Conservation (phyloP, 176 grass and related monocot genomes). For the Oropetium thomaeum region DNA sequence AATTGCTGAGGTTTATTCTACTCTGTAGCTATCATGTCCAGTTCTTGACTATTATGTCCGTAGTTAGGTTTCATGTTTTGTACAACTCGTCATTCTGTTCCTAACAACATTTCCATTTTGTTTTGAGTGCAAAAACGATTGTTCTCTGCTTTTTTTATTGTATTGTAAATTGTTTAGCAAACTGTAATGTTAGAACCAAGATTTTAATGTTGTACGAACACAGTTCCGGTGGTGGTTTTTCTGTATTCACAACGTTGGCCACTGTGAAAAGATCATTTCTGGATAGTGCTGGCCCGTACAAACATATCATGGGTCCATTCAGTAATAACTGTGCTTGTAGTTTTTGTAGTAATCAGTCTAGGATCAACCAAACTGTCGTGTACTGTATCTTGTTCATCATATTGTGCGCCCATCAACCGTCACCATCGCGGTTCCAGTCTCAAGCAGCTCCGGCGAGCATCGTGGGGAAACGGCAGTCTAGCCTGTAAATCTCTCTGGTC, state of each 20-base stretch:
- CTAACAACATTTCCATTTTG: conserved; percentile 12
- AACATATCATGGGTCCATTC: neutral
- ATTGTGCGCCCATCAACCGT: too few species aligned
- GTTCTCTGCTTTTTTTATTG: neutral
- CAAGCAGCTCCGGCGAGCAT: too few species aligned
- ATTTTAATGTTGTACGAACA: too few species aligned
- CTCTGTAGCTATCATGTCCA: conserved; percentile 2
- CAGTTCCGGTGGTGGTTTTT: neutral
- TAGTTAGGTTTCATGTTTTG: neutral
- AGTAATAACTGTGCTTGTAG: neutral
- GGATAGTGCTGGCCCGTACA: neutral
- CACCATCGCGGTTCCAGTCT: too few species aligned
- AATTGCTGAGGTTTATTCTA: conserved; percentile 1
- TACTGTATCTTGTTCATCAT: too few species aligned
- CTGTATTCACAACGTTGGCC: neutral
- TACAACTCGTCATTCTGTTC: neutral
- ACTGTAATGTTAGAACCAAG: neutral
- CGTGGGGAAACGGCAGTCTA: too few species aligned
- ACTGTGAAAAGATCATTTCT: neutral
- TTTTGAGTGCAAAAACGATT: neutral
- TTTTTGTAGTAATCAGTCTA: neutral
- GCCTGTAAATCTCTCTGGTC: too few species aligned
- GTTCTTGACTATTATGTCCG: neutral
- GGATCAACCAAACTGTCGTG: neutral
- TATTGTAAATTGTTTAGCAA: neutral